phyloP scores from a whole-genome alignment of 108 stramenopile genomes.

The Stephanodiscus triporus region DNA sequence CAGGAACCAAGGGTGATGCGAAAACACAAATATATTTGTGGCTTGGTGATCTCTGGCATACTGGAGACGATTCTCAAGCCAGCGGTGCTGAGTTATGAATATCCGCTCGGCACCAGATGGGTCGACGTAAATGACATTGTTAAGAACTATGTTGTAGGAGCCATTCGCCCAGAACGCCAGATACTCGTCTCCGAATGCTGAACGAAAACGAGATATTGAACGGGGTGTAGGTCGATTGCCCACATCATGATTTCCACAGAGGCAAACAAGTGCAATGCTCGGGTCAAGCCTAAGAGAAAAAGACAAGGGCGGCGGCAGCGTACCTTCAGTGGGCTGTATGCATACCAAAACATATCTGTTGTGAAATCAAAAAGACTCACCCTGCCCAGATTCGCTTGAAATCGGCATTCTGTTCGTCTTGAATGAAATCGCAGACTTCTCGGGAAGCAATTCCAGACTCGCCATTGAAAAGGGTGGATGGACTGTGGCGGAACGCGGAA shows the following conservation, averaged over 20 bases:
- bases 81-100: constrained; percentile 55
- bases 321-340: background rate
- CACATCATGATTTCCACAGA: constrained; percentile 87
- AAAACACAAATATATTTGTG: constrained; percentile 66
- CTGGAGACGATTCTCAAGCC: constrained; percentile 62
- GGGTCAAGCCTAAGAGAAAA: constrained; percentile 42
- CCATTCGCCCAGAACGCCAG: constrained; percentile 72
- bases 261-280: constrained; percentile 78
- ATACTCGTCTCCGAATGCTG: constrained; percentile 77
- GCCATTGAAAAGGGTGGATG: background rate
- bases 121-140: constrained; percentile 58
- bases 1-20: constrained; percentile 78
- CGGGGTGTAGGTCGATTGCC: constrained; percentile 70
- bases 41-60: constrained; percentile 56
- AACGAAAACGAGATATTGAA: constrained; percentile 60
- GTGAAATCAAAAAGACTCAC: background rate
- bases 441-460: constrained; percentile 31
- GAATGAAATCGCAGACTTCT: constrained; percentile 67
- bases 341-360: background rate
- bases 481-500: background rate
- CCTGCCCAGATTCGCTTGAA: constrained; percentile 57
- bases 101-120: constrained; percentile 53
- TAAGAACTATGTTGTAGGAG: constrained; percentile 74
- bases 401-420: constrained; percentile 63
- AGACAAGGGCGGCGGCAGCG: background rate